Conservation (phyloP, 768 basidiomycete species). For the Sarcomyxa edulis region DNA sequence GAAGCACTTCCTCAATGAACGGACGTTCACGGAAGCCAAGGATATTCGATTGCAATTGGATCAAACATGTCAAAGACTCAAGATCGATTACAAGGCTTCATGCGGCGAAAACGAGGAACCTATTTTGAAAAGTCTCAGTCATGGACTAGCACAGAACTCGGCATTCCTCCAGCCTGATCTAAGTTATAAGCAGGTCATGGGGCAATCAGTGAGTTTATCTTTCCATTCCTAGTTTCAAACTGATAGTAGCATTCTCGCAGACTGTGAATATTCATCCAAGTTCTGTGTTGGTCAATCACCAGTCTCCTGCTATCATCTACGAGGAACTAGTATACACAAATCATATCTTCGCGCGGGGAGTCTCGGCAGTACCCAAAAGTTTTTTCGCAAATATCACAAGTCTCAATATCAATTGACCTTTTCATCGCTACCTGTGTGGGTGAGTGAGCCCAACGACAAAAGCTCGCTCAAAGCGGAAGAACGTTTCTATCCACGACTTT, state of each 20-base stretch:
- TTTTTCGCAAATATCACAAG: no score
- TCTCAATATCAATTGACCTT: no score
- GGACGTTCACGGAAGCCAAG: slow-evolving; percentile 71
- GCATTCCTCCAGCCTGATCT: slow-evolving; percentile 85
- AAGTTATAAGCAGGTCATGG: slow-evolving; percentile 79
- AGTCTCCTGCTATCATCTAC: slow-evolving; percentile 83
- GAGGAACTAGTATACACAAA: slow-evolving; percentile 90
- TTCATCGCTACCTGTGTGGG: no score
- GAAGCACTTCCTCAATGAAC: slow-evolving; percentile 77
- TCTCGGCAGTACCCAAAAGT: slow-evolving; percentile 70
- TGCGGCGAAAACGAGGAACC: slow-evolving; percentile 63
- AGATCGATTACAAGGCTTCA: slow-evolving; percentile 54
- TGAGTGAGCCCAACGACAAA: no score
- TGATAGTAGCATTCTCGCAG: slow-evolving; percentile 24
- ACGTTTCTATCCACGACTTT: no score
- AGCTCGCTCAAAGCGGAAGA: no score
- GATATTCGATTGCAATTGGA: slow-evolving; percentile 80
- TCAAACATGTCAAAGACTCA: slow-evolving; percentile 52
- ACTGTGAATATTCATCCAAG: slow-evolving; percentile 88
- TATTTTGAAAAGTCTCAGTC: slow-evolving; percentile 65
- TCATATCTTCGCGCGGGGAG: slow-evolving; percentile 87
- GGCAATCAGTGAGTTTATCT: slow-evolving; percentile 47
- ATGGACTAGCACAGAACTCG: slow-evolving; percentile 77
- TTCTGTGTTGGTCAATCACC: slow-evolving; percentile 76
- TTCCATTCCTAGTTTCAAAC: neutral